Evolutionary conservation across 306 rosid species (phyloP).

Genomic region (Cicer judaicum): DNA sequence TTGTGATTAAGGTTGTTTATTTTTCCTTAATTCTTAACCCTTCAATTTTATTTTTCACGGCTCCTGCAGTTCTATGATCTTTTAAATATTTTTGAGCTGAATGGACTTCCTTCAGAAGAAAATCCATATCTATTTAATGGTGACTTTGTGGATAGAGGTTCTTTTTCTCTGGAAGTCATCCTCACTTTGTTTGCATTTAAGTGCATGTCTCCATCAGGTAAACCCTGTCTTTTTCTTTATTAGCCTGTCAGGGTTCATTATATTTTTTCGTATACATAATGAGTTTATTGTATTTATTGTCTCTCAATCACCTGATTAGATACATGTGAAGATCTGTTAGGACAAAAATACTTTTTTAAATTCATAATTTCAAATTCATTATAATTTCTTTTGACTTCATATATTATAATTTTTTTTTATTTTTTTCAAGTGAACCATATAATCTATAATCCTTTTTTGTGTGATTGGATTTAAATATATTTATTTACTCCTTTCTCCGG

Average conservation of each 20-base stretch:
- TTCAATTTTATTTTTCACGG: constrained; percentile 22
- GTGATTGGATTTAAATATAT: constrained; percentile 10
- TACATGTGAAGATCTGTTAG: constrained; percentile 5
- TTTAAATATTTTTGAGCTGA: constrained; percentile 95
- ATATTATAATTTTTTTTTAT: too few species aligned
- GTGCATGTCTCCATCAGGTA: constrained; percentile 99
- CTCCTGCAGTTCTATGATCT: constrained; percentile 92
- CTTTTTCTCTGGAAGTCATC: constrained; percentile 95
- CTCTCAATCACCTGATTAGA: constrained; percentile 8
- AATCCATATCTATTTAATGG: constrained; percentile 98
- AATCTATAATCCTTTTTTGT: neutral
- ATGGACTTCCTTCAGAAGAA: constrained; percentile 99
- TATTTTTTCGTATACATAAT: neutral
- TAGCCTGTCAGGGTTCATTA: constrained; percentile 16
- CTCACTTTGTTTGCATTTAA: constrained; percentile 96
- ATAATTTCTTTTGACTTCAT: neutral
- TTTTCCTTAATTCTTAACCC: neutral
- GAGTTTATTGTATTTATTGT: neutral
- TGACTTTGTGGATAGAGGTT: constrained; percentile 99
- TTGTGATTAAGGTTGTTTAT: neutral
- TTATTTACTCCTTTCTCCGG: neutral
- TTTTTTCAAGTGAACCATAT: constrained; percentile 9
- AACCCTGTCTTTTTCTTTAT: constrained; percentile 38
- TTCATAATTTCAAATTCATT: neutral
- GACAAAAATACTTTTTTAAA: neutral